Base-by-base conservation (phyloP, 108 stramenopile genomes). In the Conticribra guillardii region DNA sequence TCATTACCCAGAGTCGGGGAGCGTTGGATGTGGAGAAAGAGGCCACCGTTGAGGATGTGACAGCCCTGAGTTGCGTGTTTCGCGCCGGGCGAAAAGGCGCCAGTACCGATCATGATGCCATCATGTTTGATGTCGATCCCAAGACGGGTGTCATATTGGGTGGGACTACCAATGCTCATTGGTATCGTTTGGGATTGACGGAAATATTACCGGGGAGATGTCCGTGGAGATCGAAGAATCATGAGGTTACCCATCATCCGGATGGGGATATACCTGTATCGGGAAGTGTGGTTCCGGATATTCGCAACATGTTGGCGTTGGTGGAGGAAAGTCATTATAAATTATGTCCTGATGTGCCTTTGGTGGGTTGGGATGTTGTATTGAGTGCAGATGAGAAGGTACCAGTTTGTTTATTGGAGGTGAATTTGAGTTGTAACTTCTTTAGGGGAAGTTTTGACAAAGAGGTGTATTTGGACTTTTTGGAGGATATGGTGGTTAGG, bases 111-210 rank as follows among this genome's bases (percentile, higher is more conserved):
- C 99, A 99, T 74, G 82, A 86, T 70, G 89, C 95, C 37, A 90
- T 99, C 56, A 76, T 98, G 57, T 99, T 98, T 71, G 97, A 99
- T 64, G 94, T 98, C 11, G 97, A 99, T 68, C 77, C 87, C 29
- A 71, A 71, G 9, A 96, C 92, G 1, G 97, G 97, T 18, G 31
- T 66, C 19, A 85, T 99, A 27, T 41, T 78, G 19, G 84, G 89
- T 34, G 99, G 99, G n/a, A 96, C 97, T 16, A 96, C 96, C 52
- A 98, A 97, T 85, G 88, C 87, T 17, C 96, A 99, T 76, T 99
- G 99, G 99, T 98, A 98, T 71, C 64, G 78, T 58, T 82, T 98
- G 19, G 98, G 98, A 14, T 64, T 90, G 26, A 32, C 46, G 28
- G 82, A 86, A 22, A 61, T 61, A 1, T 54, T 90, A 2, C 86